A percentile compares a stretch with the other conserved stretches of the same genome.
Conservation (phyloP, 805 yeast genomes). For the Starmera caribaea region DNA sequence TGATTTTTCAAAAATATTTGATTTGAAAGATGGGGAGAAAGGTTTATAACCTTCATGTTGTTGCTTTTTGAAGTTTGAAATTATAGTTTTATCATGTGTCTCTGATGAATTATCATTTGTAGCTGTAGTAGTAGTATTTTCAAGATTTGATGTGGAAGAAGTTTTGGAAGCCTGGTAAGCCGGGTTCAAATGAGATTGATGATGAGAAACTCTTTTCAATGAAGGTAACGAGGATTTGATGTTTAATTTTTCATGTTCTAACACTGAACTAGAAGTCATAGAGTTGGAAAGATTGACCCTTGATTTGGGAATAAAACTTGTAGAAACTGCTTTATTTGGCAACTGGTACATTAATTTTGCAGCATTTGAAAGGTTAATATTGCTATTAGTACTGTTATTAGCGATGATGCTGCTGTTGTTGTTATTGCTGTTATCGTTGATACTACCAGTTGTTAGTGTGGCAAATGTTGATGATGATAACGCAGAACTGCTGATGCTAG, state of each 20-base stretch:
- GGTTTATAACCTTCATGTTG: too few species aligned
- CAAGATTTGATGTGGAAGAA: too few species aligned
- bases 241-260: background rate
- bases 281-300: conserved; percentile 18
- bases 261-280: conserved; percentile 5
- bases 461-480: background rate
- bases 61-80: too few species aligned
- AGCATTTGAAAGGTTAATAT: background rate
- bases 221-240: background rate
- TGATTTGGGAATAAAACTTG: conserved; percentile 31
- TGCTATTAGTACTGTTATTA: too few species aligned
- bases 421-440: too few species aligned
- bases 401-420: too few species aligned
- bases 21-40: conserved; percentile 5
- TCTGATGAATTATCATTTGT: too few species aligned
- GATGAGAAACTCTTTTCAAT: conserved; percentile 1
- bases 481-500: background rate
- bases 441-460: too few species aligned
- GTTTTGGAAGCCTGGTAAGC: too few species aligned
- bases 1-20: conserved; percentile 34
- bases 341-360: conserved; percentile 2
- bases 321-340: conserved; percentile 10
- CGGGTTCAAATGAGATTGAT: too few species aligned
- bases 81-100: too few species aligned
- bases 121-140: too few species aligned